A percentile compares a stretch with the other conserved stretches of the same genome.
phyloP scores from a whole-genome alignment of 768 basidiomycete species.

The Pisolithus albus region DNA sequence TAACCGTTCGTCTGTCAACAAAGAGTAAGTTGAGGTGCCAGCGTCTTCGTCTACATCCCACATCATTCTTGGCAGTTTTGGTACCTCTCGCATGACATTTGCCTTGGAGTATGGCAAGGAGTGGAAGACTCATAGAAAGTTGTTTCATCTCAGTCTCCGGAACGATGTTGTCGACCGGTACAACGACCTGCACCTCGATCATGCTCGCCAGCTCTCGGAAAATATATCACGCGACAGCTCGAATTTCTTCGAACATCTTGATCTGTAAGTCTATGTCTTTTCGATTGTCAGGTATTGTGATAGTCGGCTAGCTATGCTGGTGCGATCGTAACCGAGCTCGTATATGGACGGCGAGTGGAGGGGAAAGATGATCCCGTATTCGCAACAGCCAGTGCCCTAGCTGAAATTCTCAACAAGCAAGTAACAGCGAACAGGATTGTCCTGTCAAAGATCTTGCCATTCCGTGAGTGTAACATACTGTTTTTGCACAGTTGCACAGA shows the following conservation, averaged over 20 bases:
- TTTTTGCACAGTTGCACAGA: background rate
- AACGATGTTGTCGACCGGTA: conserved; percentile 3
- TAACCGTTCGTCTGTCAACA: background rate
- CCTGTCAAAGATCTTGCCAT: conserved; percentile 4
- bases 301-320: background rate
- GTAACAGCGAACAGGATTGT: background rate
- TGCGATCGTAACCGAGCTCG: background rate
- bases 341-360: conserved; percentile 2
- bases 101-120: conserved; percentile 11
- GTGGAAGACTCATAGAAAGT: conserved; percentile 13
- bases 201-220: background rate
- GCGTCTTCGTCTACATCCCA: background rate
- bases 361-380: conserved; percentile 5
- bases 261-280: conserved; percentile 1
- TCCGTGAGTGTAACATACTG: conserved; percentile 1
- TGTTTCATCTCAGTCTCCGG: conserved; percentile 8
- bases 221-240: background rate
- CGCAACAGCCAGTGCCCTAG: background rate
- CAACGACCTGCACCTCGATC: conserved; percentile 1
- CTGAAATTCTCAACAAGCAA: background rate
- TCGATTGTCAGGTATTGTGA: background rate
- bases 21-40: background rate
- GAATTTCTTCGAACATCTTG: background rate
- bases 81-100: conserved; percentile 5
- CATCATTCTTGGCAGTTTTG: background rate